A percentile compares a stretch with the other conserved stretches of the same genome.
These are phyloP conservation scores for Colletotrichum cordylinicola DNA, from an alignment of 2,329 filamentous ascomycete species.

Conservation along the genomic window DNA sequence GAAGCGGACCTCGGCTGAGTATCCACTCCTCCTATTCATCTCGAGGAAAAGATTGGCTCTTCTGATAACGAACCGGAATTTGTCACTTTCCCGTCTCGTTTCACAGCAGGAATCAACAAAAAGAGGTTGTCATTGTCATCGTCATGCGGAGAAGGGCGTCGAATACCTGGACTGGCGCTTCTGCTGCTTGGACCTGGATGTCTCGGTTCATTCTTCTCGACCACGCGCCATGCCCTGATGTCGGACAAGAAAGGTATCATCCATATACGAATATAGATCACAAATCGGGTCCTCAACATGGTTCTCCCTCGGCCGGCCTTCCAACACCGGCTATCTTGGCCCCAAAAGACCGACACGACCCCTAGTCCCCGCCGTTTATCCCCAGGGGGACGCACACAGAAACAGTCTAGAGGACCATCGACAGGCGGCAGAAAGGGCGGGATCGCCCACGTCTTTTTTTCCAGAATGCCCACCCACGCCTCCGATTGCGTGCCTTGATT, in stretches of 20 bases:
- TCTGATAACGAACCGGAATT: background rate
- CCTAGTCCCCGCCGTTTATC: constrained; percentile 3
- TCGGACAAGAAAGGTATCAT: background rate
- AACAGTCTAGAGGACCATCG: background rate
- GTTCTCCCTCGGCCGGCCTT: background rate
- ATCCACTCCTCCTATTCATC: constrained; percentile 7
- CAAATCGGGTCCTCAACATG: background rate
- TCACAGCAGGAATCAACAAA: background rate
- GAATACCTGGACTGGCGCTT: background rate
- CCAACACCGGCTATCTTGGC: constrained; percentile 1
- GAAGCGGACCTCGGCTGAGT: constrained; percentile 12
- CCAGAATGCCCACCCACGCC: background rate
- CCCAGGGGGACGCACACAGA: background rate
- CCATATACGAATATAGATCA: background rate
- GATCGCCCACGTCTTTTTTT: background rate
- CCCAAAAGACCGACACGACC: background rate
- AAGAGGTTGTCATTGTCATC: background rate
- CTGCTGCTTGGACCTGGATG: background rate
- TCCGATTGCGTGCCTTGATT: constrained; percentile 15
- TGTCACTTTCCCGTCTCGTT: background rate
- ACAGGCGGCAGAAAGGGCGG: background rate
- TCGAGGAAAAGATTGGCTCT: background rate
- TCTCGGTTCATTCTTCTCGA: background rate
- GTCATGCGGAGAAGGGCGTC: background rate
- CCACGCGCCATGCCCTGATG: background rate